Percentiles rank a stretch among this genome's conserved stretches.
Evolutionary conservation across 306 rosid species (phyloP).

Genomic region (Acacia confusa): DNA sequence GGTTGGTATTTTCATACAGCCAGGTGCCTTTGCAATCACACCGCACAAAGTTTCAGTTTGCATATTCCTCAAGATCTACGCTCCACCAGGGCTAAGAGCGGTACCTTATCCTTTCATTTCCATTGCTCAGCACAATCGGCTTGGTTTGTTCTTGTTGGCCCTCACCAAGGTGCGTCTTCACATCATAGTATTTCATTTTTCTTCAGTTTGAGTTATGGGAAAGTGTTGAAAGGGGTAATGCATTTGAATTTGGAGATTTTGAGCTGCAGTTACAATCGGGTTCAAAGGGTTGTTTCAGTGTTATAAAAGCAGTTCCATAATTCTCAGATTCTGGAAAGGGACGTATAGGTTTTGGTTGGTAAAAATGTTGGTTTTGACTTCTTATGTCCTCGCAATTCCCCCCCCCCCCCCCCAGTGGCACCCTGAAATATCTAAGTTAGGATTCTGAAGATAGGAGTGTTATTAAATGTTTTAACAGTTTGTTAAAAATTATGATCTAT

Average conservation of each 20-base stretch:
- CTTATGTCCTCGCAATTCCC: not conserved
- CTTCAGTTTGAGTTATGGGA: not conserved
- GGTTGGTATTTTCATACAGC: conserved; percentile 70
- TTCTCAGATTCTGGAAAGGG: not conserved
- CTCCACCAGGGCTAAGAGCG: conserved; percentile 66
- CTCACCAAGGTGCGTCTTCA: conserved; percentile 67
- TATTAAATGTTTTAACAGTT: not conserved
- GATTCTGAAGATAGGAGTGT: not conserved
- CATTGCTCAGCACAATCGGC: conserved; percentile 78
- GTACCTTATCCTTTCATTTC: conserved; percentile 76
- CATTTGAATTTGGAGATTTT: not conserved
- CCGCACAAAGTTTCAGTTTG: conserved; percentile 93
- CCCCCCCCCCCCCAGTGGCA: not conserved
- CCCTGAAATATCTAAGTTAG: not conserved
- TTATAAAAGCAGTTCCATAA: not conserved
- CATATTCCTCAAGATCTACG: conserved; percentile 76
- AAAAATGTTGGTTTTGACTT: not conserved
- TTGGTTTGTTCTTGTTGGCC: conserved; percentile 73
- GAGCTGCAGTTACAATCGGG: not conserved
- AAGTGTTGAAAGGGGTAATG: not conserved
- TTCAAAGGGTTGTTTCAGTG: not conserved
- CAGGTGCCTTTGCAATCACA: conserved; percentile 71
- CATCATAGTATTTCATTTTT: not conserved
- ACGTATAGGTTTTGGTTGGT: not conserved
- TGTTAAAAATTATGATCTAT: not conserved